Evolutionary conservation across 768 basidiomycete species (phyloP).

Genomic region (Russula compacta): DNA sequence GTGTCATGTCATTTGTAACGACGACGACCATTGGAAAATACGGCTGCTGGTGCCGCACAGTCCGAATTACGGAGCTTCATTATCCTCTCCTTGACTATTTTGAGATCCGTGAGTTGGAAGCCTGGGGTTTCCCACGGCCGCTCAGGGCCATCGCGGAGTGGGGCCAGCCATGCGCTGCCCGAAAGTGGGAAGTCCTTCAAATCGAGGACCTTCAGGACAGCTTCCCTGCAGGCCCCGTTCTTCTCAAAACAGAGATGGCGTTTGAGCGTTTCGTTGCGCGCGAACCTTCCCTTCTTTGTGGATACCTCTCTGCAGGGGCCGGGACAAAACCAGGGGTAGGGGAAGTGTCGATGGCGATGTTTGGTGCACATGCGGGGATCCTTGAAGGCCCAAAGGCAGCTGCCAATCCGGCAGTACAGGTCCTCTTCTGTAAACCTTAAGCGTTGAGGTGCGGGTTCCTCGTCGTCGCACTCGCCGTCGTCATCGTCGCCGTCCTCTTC

Average conservation of each 20-base stretch:
- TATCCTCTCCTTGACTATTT: not conserved
- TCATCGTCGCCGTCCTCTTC: not conserved
- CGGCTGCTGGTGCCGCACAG: not conserved
- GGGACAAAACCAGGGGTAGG: not conserved
- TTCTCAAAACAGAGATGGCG: not conserved
- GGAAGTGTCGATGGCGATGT: not conserved
- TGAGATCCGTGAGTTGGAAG: slow-evolving; percentile 2
- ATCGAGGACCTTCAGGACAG: not conserved
- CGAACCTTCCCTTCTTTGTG: not conserved
- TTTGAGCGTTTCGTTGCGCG: not conserved
- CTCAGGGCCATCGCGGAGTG: slow-evolving; percentile 11
- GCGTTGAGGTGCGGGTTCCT: not conserved
- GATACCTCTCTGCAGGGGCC: not conserved
- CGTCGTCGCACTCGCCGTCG: not conserved
- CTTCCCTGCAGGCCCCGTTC: not conserved
- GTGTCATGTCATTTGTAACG: slow-evolving; percentile 3
- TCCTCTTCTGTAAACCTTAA: not conserved
- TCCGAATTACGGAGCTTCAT: not conserved
- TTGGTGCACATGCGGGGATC: not conserved
- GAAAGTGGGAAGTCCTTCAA: not conserved
- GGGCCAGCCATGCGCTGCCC: not conserved
- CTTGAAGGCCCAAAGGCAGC: not conserved
- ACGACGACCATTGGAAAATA: not conserved
- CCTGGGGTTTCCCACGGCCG: slow-evolving; percentile 4
- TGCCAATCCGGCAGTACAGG: slow-evolving; percentile 3